phyloP scores from a whole-genome alignment of 116 monocot genomes.

The Trichopus zeylanicus region DNA sequence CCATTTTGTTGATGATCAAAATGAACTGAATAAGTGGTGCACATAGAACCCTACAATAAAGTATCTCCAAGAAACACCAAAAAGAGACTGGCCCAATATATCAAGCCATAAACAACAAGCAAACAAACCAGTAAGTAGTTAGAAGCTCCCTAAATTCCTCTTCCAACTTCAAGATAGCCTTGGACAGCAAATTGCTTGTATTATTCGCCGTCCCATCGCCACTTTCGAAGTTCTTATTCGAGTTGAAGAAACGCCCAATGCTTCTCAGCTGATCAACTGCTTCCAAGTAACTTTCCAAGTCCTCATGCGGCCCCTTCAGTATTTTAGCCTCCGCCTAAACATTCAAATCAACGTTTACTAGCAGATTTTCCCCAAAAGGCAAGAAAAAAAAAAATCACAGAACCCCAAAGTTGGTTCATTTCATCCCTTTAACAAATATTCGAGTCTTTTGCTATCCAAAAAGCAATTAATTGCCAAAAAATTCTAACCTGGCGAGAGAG shows the following conservation, averaged over 20 bases:
- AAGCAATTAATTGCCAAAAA: too few species aligned
- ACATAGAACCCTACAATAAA: too few species aligned
- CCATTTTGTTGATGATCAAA: too few species aligned
- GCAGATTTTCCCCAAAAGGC: neutral
- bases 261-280: constrained; percentile 68
- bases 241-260: constrained; percentile 44
- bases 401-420: too few species aligned
- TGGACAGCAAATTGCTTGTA: constrained; percentile 51
- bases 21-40: too few species aligned
- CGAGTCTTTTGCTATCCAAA: too few species aligned
- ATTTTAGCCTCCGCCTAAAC: constrained; percentile 51
- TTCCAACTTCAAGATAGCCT: constrained; percentile 64
- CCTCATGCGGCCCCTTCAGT: constrained; percentile 72
- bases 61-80: too few species aligned
- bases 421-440: too few species aligned
- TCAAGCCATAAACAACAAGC: neutral
- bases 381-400: too few species aligned
- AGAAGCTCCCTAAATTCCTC: constrained; percentile 73
- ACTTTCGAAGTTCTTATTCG: constrained; percentile 53
- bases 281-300: constrained; percentile 65
- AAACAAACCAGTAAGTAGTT: constrained; percentile 49
- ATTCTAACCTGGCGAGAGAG: constrained; percentile 63
- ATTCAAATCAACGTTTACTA: neutral
- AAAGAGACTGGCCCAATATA: too few species aligned
- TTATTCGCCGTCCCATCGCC: constrained; percentile 55